These are phyloP conservation scores for Rosa lucieae DNA, from an alignment of 306 rosid genomes.

Conservation along the genomic window DNA sequence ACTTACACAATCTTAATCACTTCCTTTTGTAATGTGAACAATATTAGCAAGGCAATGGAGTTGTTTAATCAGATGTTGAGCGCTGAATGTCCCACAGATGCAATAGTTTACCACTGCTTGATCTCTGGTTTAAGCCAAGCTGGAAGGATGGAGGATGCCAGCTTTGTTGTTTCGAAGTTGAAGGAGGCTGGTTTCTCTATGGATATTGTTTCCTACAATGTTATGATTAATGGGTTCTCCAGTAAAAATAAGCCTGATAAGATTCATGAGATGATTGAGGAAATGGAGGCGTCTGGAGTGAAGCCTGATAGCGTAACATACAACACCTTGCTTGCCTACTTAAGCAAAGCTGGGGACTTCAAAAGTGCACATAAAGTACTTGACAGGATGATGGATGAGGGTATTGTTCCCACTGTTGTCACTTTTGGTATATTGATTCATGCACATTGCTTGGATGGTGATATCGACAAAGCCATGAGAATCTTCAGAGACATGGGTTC, in stretches of 20 bases:
- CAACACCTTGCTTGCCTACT: constrained; percentile 66
- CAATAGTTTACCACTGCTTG: constrained; percentile 56
- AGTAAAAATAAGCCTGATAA: constrained; percentile 56
- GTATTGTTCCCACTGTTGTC: constrained; percentile 54
- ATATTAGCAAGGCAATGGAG: constrained; percentile 63
- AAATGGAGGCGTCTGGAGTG: constrained; percentile 60
- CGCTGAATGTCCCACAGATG: constrained; percentile 62
- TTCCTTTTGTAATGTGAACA: constrained; percentile 71
- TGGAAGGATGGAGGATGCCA: constrained; percentile 82
- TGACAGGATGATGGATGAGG: constrained; percentile 59
- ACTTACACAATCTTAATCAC: constrained; percentile 61
- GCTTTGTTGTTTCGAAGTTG: constrained; percentile 53
- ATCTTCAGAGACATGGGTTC: constrained; percentile 55
- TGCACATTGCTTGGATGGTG: constrained; percentile 56
- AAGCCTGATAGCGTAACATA: constrained; percentile 73
- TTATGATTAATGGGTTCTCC: constrained; percentile 67
- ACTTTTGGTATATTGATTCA: constrained; percentile 75
- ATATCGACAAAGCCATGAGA: constrained; percentile 56
- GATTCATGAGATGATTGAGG: constrained; percentile 53
- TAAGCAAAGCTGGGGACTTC: constrained; percentile 57
- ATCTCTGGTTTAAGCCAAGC: constrained; percentile 71
- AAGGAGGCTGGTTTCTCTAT: constrained; percentile 65
- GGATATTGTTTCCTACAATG: constrained; percentile 59
- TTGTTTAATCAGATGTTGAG: constrained; percentile 57
- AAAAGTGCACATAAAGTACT: constrained; percentile 37